These are phyloP conservation scores for Miscanthus sacchariflorus DNA, from an alignment of 202 grass and related monocot genomes.

Conservation along the genomic window DNA sequence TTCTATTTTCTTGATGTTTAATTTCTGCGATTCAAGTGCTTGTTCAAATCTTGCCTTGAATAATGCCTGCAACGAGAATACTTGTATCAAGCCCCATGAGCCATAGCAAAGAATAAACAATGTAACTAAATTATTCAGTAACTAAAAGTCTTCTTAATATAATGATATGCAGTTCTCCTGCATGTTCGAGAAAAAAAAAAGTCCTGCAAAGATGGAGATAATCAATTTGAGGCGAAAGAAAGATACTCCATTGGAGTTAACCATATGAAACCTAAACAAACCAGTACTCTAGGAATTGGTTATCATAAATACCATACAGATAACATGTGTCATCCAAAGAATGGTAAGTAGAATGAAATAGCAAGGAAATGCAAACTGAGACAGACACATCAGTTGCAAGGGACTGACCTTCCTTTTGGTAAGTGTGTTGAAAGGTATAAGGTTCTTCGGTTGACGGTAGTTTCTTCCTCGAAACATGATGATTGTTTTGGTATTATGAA, in stretches of 20 bases:
- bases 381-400: constrained; percentile 20
- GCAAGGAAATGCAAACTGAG: neutral
- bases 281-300: constrained; percentile 1
- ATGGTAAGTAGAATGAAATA: neutral
- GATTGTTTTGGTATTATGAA: constrained; percentile 96
- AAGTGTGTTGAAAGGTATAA: constrained; percentile 97
- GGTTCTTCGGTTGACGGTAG: constrained; percentile 97
- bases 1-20: constrained; percentile 98
- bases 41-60: constrained; percentile 99
- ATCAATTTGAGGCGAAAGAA: neutral
- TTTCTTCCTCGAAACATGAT: constrained; percentile 99
- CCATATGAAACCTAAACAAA: constrained; percentile 21
- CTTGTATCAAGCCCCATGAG: constrained; percentile 33
- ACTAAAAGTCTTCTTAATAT: neutral
- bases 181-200: neutral
- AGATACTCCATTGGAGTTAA: neutral
- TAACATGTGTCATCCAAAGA: neutral
- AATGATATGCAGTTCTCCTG: too few species aligned
- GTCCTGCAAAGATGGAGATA: neutral
- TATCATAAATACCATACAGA: neutral
- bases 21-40: constrained; percentile 94
- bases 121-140: constrained; percentile 24
- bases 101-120: constrained; percentile 27
- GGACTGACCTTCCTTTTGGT: constrained; percentile 94
- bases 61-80: constrained; percentile 69